Conservation (phyloP, 495 filamentous ascomycete genomes). For the Tuber umbilicatum region DNA sequence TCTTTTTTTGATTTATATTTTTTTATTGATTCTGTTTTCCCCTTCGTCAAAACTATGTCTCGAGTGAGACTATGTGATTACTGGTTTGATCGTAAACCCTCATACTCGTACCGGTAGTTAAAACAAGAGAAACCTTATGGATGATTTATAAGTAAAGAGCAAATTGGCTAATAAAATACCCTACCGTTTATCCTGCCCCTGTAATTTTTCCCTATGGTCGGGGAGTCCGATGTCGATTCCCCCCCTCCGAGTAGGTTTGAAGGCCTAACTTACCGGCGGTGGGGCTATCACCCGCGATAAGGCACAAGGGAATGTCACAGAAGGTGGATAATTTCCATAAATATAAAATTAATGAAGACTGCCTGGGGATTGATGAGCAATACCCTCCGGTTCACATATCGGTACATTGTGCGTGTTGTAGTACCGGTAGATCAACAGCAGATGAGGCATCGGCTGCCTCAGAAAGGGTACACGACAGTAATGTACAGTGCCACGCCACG, state of each 20-base stretch:
- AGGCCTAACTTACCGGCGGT: background rate
- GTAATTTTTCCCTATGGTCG: background rate
- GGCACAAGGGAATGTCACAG: background rate
- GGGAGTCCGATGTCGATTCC: background rate
- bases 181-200: background rate
- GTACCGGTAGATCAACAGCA: background rate
- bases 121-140: background rate
- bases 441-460: background rate
- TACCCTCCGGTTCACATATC: background rate
- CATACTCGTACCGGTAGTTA: background rate
- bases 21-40: conserved; percentile 8
- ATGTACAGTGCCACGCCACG: too few species aligned
- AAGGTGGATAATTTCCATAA: background rate
- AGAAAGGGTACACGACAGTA: background rate
- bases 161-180: background rate
- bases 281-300: background rate
- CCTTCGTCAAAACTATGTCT: background rate
- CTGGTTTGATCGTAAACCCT: background rate
- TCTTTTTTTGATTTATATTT: conserved; percentile 1
- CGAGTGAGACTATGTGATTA: background rate
- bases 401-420: background rate
- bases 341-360: background rate
- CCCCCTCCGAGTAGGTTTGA: background rate
- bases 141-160: background rate
- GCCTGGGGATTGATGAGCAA: background rate